Conservation (phyloP, 2,329 filamentous ascomycete species). For the Parafenestella ontariensis region DNA sequence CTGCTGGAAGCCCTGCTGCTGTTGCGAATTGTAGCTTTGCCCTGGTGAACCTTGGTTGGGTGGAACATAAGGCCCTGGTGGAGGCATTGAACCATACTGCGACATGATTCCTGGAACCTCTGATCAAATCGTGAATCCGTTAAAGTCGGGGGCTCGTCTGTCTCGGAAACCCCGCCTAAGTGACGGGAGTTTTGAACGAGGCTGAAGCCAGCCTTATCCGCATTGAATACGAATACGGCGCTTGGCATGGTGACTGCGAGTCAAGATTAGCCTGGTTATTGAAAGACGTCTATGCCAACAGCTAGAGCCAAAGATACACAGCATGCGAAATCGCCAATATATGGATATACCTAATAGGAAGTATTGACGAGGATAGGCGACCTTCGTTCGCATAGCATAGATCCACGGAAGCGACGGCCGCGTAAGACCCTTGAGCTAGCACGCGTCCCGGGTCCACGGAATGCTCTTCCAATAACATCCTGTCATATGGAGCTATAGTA, state of each 20-base stretch:
- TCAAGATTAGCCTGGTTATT: constrained; percentile 17
- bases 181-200: constrained; percentile 1
- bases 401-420: constrained; percentile 10
- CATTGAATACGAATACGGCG: constrained; percentile 11
- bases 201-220: constrained; percentile 17
- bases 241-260: constrained; percentile 16
- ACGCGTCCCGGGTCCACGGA: background rate
- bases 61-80: constrained; percentile 37
- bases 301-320: too few species aligned
- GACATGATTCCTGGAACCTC: constrained; percentile 31
- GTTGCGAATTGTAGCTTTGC: constrained; percentile 10
- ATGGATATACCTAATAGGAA: background rate
- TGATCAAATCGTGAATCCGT: background rate
- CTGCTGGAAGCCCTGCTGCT: constrained; percentile 13
- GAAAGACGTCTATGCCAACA: too few species aligned
- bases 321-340: too few species aligned
- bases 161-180: background rate
- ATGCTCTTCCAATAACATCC: background rate
- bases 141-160: background rate
- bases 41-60: constrained; percentile 23
- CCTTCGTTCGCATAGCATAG: background rate
- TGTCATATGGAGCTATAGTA: background rate
- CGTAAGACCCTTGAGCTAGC: background rate
- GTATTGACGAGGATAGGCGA: background rate
- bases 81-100: constrained; percentile 39